Conservation (phyloP, 768 basidiomycete genomes). For the Udeniomyces megalosporus region DNA sequence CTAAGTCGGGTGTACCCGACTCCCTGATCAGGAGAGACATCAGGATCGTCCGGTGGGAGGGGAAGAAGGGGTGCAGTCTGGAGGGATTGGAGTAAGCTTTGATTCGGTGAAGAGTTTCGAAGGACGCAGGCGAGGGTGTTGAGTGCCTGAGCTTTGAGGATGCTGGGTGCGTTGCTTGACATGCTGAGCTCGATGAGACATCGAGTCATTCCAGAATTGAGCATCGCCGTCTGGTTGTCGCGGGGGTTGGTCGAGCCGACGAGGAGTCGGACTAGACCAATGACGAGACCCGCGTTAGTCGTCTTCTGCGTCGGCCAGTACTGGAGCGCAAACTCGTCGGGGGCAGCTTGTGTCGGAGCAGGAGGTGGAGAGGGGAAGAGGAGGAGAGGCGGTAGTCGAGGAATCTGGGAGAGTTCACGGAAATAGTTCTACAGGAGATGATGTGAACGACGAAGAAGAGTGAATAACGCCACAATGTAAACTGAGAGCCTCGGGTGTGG, state of each 20-base stretch:
- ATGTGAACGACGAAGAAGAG: neutral
- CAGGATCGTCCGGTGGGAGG: conserved; percentile 54
- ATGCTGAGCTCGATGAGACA: conserved; percentile 75
- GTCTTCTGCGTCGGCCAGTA: conserved; percentile 90
- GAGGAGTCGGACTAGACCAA: conserved; percentile 74
- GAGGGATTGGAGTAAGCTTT: conserved; percentile 56
- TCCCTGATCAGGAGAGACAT: conserved; percentile 1
- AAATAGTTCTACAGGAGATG: conserved; percentile 65
- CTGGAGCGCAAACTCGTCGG: conserved; percentile 75
- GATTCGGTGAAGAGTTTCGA: conserved; percentile 49
- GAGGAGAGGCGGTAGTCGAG: conserved; percentile 45
- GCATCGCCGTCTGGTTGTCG: conserved; percentile 25
- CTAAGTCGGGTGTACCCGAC: conserved; percentile 15
- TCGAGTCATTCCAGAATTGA: conserved; percentile 38
- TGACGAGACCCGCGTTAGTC: conserved; percentile 58
- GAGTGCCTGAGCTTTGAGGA: conserved; percentile 54
- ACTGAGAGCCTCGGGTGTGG: neutral
- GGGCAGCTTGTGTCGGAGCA: conserved; percentile 33
- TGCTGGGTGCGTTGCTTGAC: conserved; percentile 81
- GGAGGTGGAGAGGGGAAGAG: conserved; percentile 53
- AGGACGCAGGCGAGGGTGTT: conserved; percentile 46
- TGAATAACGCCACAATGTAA: no score
- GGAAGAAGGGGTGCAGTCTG: conserved; percentile 48
- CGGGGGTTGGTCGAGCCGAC: conserved; percentile 31
- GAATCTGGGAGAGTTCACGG: conserved; percentile 59